Percentiles rank a stretch among this genome's conserved stretches.
Evolutionary conservation across 306 rosid species (phyloP).

Genomic region (Ziziphus jujuba): DNA sequence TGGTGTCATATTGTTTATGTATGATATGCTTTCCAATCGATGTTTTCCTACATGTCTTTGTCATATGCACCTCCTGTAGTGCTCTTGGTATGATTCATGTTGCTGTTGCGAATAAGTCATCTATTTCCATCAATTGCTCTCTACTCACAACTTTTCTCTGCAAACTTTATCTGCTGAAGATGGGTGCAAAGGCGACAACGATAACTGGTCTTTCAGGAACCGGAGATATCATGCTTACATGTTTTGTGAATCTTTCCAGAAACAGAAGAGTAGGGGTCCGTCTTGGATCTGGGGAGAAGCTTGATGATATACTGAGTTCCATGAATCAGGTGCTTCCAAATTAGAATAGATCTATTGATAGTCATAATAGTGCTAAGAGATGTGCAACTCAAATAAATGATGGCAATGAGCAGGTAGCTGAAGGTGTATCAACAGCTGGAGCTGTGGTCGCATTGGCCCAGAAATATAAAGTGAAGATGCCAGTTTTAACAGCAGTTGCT

Average conservation of each 20-base stretch:
- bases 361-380: background rate
- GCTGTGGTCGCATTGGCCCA: constrained; percentile 93
- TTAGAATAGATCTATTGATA: background rate
- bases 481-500: constrained; percentile 94
- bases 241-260: constrained; percentile 89
- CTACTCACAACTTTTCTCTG: constrained; percentile 19
- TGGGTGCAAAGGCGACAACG: constrained; percentile 92
- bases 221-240: constrained; percentile 94
- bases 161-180: constrained; percentile 50
- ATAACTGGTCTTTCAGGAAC: constrained; percentile 92
- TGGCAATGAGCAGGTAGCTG: constrained; percentile 63
- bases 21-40: too few relatives aligned
- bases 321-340: constrained; percentile 72
- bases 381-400: background rate
- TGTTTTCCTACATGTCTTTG: background rate
- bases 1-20: background rate
- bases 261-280: constrained; percentile 89
- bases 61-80: background rate
- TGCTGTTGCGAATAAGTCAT: constrained; percentile 7
- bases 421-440: constrained; percentile 93
- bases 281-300: constrained; percentile 85
- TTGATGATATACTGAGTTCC: constrained; percentile 71
- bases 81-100: background rate
- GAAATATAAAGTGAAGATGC: constrained; percentile 88
- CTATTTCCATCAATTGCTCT: background rate